Percentiles rank a stretch among this genome's conserved stretches.
These are phyloP conservation scores for Saccharum spontaneum DNA, from an alignment of 176 grass and related monocot species.

Conservation along the genomic window DNA sequence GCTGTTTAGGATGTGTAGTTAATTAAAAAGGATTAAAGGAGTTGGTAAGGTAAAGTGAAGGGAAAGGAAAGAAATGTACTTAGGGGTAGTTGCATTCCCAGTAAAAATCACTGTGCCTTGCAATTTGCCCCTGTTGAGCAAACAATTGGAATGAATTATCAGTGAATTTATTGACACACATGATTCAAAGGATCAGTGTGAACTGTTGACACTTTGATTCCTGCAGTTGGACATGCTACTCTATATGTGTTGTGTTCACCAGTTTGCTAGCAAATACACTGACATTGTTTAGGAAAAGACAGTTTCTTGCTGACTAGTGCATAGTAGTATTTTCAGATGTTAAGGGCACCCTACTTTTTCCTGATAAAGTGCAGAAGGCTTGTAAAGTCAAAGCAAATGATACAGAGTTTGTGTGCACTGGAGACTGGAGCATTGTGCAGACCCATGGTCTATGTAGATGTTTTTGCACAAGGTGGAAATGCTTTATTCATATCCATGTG, in stretches of 20 bases:
- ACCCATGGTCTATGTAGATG: neutral
- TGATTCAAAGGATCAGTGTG: neutral
- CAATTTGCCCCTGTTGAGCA: neutral
- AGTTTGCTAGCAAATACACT: neutral
- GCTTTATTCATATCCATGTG: too few relatives aligned
- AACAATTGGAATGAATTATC: neutral
- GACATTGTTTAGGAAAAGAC: neutral
- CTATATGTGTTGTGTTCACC: neutral
- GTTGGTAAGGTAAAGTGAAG: neutral
- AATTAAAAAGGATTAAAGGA: neutral
- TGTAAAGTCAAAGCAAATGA: neutral
- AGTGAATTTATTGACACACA: neutral
- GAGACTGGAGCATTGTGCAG: neutral
- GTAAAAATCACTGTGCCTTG: neutral
- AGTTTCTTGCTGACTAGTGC: neutral
- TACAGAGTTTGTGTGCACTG: neutral
- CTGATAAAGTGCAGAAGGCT: neutral
- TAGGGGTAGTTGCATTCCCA: neutral
- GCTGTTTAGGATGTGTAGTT: neutral
- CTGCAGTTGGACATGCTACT: neutral
- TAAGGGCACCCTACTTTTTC: neutral
- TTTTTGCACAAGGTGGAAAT: neutral
- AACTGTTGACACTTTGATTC: neutral
- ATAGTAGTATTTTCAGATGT: neutral
- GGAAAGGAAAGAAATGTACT: conserved; percentile 14